phyloP scores from a whole-genome alignment of 352 stramenopile species.

The Phytopythium chamaehyphon region DNA sequence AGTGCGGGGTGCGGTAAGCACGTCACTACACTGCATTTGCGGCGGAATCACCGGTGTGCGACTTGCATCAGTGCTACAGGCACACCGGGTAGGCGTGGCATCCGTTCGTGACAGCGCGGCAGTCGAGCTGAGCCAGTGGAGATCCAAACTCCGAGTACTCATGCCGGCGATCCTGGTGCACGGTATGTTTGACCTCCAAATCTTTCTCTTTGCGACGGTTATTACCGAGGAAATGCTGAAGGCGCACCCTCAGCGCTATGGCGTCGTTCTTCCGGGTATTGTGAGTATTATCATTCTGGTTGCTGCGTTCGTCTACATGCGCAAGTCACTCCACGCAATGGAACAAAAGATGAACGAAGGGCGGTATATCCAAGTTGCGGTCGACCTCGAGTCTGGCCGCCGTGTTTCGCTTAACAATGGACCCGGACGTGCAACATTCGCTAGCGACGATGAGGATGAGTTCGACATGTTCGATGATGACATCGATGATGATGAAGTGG shows the following conservation, averaged over 20 bases:
- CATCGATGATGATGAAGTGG: constrained; percentile 7
- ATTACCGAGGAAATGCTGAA: constrained; percentile 29
- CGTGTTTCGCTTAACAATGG: constrained; percentile 20
- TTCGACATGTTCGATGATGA: constrained; percentile 12
- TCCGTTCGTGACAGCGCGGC: constrained; percentile 9
- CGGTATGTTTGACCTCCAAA: constrained; percentile 54
- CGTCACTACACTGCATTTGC: constrained; percentile 59
- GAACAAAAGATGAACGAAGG: constrained; percentile 44
- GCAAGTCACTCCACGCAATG: constrained; percentile 28
- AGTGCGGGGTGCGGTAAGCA: constrained; percentile 36
- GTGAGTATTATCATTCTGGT: constrained; percentile 22
- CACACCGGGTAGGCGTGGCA: constrained; percentile 12
- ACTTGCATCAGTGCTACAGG: constrained; percentile 34
- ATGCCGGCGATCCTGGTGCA: constrained; percentile 48
- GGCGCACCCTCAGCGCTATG: constrained; percentile 29
- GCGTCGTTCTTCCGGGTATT: constrained; percentile 27
- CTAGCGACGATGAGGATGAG: constrained; percentile 30
- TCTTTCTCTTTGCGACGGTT: constrained; percentile 44
- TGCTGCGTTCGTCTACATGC: constrained; percentile 26
- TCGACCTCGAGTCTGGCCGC: constrained; percentile 37
- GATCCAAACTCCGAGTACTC: constrained; percentile 33
- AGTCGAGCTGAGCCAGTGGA: constrained; percentile 23
- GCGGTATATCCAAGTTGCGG: constrained; percentile 41
- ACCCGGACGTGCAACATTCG: constrained; percentile 20
- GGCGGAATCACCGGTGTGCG: constrained; percentile 59